Conservation (phyloP, 78 protist genomes). For the Speleostelium caveatum region DNA sequence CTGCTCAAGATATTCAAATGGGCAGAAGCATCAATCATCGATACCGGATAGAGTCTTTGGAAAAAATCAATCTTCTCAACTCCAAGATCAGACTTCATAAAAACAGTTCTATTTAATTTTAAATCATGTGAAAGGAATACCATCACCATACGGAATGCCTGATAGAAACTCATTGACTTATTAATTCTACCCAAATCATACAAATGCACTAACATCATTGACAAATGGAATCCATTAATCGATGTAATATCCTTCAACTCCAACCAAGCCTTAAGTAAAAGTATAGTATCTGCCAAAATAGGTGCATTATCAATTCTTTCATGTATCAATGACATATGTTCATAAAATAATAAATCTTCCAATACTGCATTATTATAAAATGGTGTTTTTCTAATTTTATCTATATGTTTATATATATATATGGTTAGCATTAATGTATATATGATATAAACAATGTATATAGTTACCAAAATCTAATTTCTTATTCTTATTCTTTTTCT, state of each 20-base stretch:
- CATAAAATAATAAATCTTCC: conserved; percentile 44
- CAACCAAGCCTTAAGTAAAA: conserved; percentile 50
- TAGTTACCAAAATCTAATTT: too few relatives aligned
- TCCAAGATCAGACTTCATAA: neutral
- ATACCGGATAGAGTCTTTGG: conserved; percentile 46
- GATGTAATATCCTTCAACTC: conserved; percentile 16
- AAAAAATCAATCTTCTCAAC: neutral
- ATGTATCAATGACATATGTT: conserved; percentile 50
- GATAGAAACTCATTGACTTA: conserved; percentile 68
- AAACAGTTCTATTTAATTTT: neutral
- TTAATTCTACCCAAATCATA: conserved; percentile 31
- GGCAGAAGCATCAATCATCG: conserved; percentile 44
- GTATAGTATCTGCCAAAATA: conserved; percentile 55
- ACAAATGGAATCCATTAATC: conserved; percentile 54
- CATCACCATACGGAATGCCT: conserved; percentile 61
- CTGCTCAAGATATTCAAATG: conserved; percentile 27
- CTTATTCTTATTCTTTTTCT: too few relatives aligned
- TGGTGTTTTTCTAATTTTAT: conserved; percentile 53
- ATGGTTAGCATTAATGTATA: too few relatives aligned
- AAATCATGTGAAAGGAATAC: conserved; percentile 40
- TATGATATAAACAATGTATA: too few relatives aligned
- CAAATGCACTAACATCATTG: conserved; percentile 70
- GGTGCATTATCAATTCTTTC: conserved; percentile 65
- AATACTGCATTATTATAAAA: conserved; percentile 67
- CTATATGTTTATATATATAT: too few relatives aligned